Evolutionary conservation across 129 eudicot species (phyloP).

Genomic region (Tanacetum coccineum): DNA sequence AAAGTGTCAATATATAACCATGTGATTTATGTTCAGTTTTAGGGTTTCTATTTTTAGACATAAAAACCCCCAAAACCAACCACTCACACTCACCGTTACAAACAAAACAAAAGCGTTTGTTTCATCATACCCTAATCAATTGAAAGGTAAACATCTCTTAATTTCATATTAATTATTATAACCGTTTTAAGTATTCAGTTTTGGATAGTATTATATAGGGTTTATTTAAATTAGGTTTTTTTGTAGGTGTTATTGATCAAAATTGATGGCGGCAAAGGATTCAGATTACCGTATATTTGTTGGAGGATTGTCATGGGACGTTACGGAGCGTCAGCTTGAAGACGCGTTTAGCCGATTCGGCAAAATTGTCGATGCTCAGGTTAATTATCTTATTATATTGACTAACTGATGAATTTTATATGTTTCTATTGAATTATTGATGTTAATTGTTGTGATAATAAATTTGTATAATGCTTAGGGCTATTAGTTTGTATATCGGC

Average conservation of each 20-base stretch:
- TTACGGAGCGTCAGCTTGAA: slow-evolving; percentile 81
- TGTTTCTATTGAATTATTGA: background rate
- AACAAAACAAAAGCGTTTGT: background rate
- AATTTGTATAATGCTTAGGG: background rate
- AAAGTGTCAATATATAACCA: background rate
- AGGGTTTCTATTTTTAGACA: slow-evolving; percentile 12
- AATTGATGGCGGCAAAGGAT: slow-evolving; percentile 73
- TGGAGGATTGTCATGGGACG: slow-evolving; percentile 84
- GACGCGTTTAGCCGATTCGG: slow-evolving; percentile 85
- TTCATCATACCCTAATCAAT: too few relatives aligned
- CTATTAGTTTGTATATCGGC: background rate
- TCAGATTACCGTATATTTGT: slow-evolving; percentile 82
- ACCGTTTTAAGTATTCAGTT: background rate
- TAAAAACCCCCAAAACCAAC: background rate
- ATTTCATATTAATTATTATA: too few relatives aligned
- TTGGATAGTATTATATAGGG: background rate
- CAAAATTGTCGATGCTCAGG: slow-evolving; percentile 82
- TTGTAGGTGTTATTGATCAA: background rate
- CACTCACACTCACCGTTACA: background rate
- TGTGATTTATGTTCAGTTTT: too few relatives aligned
- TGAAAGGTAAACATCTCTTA: background rate
- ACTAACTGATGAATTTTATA: background rate
- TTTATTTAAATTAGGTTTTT: background rate
- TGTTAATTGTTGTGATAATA: background rate
- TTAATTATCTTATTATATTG: slow-evolving; percentile 4